Base-by-base conservation (phyloP, 371 early-diverging fungal species). In the Lichtheimia ramosa region DNA sequence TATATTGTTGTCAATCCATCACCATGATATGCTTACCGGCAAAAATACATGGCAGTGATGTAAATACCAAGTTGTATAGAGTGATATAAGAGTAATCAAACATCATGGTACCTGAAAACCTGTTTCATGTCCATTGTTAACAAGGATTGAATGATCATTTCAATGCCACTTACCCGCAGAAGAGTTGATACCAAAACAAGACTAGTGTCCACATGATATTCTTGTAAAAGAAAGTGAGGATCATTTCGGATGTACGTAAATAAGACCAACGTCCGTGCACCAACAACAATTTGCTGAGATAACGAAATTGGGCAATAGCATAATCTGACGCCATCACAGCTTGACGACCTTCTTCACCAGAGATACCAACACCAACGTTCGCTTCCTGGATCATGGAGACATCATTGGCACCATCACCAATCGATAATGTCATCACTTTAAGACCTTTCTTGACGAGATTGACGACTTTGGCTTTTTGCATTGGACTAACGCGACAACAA, bases 321-420 rank as follows among this genome's bases (percentile, higher is more conserved):
- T 93, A 95, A 77, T 96, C 96, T 25, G 90, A 88, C 0, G 93
- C 89, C 85, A 93, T 89, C 20, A 89, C 89, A 12, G 96, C 96
- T 70, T 95, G 95, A 54, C 92, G 74, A 16, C 96, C 96, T 74
- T 96, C 96, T 73, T 93, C 92, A 61, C 96, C 96, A 14, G 89
- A 85, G 59, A 96, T 94, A 53, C 96, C 96, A 8, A 96, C 83
- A 42, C 96, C 96, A 1, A 96, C 86, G 63, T 95, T 87, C 40
- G 96, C 92, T 62, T 85, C 89, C 70, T 92, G 91, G 54, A 96
- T 92, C 97, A 96, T 96, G 15, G 88, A 84, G 6, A 96, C 96
- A 71, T 96, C 97, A 65, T 96, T 96, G 28, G 94, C 94, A 41
- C 95, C 92, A 68, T 96, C 94, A n/a, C 96, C 95, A 46, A 95